Evolutionary conservation across 306 rosid genomes (phyloP).

Genomic region (Lathyrus aphaca): DNA sequence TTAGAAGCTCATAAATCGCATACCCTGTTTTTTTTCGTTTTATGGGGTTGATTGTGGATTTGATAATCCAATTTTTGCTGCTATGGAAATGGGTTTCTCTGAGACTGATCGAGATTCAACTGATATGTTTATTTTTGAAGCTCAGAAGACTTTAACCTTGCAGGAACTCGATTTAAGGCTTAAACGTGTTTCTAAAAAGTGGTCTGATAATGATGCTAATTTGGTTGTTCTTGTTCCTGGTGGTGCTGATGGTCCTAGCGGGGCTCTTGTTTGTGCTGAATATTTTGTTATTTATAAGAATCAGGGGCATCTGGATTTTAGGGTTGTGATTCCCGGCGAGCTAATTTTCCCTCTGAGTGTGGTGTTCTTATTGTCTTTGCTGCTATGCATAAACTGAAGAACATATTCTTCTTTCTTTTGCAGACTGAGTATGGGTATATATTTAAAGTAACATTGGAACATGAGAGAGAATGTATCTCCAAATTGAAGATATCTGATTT

Average conservation of each 20-base stretch:
- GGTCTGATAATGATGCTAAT: constrained; percentile 96
- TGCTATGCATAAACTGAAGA: constrained; percentile 79
- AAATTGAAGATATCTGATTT: constrained; percentile 76
- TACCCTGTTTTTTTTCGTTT: constrained; percentile 87
- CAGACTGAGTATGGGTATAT: constrained; percentile 97
- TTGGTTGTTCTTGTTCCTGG: constrained; percentile 95
- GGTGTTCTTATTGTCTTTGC: constrained; percentile 94
- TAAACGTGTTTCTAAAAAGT: constrained; percentile 91
- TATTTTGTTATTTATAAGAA: no score
- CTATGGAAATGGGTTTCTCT: constrained; percentile 87
- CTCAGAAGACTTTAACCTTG: constrained; percentile 77
- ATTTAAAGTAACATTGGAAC: constrained; percentile 84
- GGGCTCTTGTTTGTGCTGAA: constrained; percentile 94
- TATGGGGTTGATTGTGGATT: constrained; percentile 96
- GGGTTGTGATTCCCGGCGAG: constrained; percentile 90
- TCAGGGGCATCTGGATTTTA: constrained; percentile 78
- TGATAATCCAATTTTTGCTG: constrained; percentile 94
- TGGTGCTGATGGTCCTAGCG: constrained; percentile 96
- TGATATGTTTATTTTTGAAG: constrained; percentile 77
- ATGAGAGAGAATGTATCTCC: no score
- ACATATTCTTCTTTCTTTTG: constrained; percentile 84
- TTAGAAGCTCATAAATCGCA: constrained; percentile 91
- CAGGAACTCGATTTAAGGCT: constrained; percentile 95
- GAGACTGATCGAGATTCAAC: constrained; percentile 86
- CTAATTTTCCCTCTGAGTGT: constrained; percentile 82